phyloP scores from a whole-genome alignment of 129 eudicot genomes.

The Gnaphalium uliginosum region DNA sequence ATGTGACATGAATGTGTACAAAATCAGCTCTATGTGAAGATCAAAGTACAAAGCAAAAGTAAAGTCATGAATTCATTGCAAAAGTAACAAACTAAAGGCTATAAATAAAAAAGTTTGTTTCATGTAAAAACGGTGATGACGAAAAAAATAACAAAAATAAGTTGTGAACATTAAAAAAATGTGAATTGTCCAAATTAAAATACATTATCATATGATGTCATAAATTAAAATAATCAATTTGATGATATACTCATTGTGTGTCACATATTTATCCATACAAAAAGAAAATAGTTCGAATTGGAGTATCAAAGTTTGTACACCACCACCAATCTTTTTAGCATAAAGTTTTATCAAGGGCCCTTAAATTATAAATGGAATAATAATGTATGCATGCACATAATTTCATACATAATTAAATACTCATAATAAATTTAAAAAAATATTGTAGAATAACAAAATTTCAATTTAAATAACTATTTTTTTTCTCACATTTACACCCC shows the following conservation, averaged over 20 bases:
- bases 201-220: not conserved
- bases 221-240: conserved; percentile 10
- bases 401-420: not conserved
- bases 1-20: not conserved
- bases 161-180: not conserved
- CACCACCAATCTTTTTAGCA: not conserved
- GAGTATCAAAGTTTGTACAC: not conserved
- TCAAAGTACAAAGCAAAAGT: not conserved
- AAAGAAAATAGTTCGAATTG: not conserved
- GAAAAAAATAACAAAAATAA: too few species aligned
- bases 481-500: conserved; percentile 55
- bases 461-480: conserved; percentile 30
- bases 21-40: not conserved
- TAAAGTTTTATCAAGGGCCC: not conserved
- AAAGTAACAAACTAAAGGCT: not conserved
- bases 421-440: not conserved
- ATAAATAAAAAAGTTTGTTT: not conserved
- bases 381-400: not conserved
- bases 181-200: not conserved
- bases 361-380: not conserved
- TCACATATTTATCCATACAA: conserved; percentile 14
- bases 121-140: not conserved
- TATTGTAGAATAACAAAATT: not conserved
- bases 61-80: not conserved
- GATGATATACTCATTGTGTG: not conserved